Evolutionary conservation across 2,329 filamentous ascomycete species (phyloP).

Genomic region (Curvularia lunata): DNA sequence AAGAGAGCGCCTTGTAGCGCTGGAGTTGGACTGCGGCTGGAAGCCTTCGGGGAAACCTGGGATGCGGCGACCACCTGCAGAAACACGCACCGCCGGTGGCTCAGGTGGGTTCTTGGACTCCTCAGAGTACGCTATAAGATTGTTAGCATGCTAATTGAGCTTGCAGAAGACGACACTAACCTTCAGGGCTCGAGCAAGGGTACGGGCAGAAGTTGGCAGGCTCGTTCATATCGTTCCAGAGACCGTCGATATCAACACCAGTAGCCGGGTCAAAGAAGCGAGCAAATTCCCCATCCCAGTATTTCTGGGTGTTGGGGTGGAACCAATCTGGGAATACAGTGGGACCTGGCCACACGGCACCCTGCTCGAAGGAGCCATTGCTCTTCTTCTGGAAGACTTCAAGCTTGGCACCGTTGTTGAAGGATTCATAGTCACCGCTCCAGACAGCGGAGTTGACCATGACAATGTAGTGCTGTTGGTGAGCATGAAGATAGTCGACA

Average conservation of each 20-base stretch:
- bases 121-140: conserved; percentile 40
- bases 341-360: conserved; percentile 79
- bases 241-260: conserved; percentile 75
- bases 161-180: conserved; percentile 6
- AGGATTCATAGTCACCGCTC: conserved; percentile 58
- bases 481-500: conserved; percentile 68
- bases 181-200: conserved; percentile 57
- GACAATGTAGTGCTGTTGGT: conserved; percentile 73
- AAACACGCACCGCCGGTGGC: conserved; percentile 66
- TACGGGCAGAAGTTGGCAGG: conserved; percentile 45
- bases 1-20: conserved; percentile 21
- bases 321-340: conserved; percentile 81
- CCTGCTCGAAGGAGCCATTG: conserved; percentile 64
- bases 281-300: conserved; percentile 73
- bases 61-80: conserved; percentile 64
- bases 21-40: conserved; percentile 58
- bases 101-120: conserved; percentile 63
- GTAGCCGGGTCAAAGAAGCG: conserved; percentile 68
- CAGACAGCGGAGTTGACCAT: conserved; percentile 78
- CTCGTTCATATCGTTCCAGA: conserved; percentile 62
- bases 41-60: conserved; percentile 72
- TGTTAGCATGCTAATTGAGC: conserved; percentile 1
- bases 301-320: conserved; percentile 65
- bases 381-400: conserved; percentile 59
- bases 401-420: conserved; percentile 65